A percentile compares a stretch with the other conserved stretches of the same genome.
Conservation (phyloP, 257 asterid species). For the Rehmannia glutinosa region DNA sequence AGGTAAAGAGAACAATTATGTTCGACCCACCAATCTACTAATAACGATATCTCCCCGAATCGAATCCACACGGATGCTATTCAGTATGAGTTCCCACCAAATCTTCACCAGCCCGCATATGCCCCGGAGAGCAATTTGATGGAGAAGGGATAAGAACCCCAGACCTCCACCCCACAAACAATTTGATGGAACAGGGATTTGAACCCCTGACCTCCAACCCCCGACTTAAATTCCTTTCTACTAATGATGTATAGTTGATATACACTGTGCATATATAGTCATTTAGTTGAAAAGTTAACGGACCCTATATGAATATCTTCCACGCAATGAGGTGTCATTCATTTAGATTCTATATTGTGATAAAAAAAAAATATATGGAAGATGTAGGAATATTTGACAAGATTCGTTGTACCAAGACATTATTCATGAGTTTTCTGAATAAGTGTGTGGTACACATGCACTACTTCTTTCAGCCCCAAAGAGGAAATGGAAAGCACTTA, state of each 20-base stretch:
- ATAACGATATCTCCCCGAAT: too few species aligned
- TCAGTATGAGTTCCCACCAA: too few species aligned
- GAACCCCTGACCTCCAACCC: too few species aligned
- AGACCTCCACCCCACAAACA: too few species aligned
- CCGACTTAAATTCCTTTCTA: neutral
- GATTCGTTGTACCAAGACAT: slow-evolving; percentile 14
- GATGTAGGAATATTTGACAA: neutral
- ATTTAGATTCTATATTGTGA: slow-evolving; percentile 3
- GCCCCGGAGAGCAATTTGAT: too few species aligned
- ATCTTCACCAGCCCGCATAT: too few species aligned
- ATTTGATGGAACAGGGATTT: too few species aligned
- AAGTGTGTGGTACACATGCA: neutral
- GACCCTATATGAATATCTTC: slow-evolving; percentile 16
- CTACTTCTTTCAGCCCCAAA: neutral
- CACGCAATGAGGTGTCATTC: slow-evolving; percentile 20
- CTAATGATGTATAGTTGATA: neutral
- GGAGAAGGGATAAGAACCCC: too few species aligned
- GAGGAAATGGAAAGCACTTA: too few species aligned
- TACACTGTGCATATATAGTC: neutral
- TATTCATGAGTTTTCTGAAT: slow-evolving; percentile 3
- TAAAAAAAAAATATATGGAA: neutral
- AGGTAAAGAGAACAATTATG: too few species aligned
- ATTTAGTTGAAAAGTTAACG: neutral
- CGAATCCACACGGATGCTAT: too few species aligned
- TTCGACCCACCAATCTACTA: too few species aligned